These are phyloP conservation scores for Cladosporium colombiae DNA, from an alignment of 2,329 filamentous ascomycete species.

Conservation along the genomic window DNA sequence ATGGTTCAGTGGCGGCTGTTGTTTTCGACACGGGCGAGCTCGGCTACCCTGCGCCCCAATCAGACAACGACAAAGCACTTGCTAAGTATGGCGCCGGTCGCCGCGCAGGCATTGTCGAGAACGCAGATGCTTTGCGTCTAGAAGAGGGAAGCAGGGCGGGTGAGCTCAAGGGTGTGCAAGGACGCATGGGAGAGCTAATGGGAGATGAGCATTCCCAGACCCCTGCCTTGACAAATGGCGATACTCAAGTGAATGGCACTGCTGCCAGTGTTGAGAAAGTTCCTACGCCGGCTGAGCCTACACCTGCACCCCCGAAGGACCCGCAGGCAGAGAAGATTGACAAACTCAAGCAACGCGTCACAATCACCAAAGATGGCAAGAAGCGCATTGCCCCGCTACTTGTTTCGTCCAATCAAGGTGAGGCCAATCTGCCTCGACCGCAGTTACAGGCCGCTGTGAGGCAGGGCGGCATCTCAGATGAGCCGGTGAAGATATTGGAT, in stretches of 20 bases:
- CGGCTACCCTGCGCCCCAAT: conserved; percentile 79
- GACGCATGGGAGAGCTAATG: conserved; percentile 98
- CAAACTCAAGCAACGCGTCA: conserved; percentile 84
- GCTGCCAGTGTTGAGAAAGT: conserved; percentile 31
- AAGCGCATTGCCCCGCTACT: conserved; percentile 91
- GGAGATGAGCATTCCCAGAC: conserved; percentile 68
- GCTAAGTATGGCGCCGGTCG: conserved; percentile 89
- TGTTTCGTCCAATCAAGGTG: conserved; percentile 82
- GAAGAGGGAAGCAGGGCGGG: conserved; percentile 87
- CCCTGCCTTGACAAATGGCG: conserved; percentile 44
- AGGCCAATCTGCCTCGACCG: conserved; percentile 85
- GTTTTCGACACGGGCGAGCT: conserved; percentile 85
- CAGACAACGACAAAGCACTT: conserved; percentile 89
- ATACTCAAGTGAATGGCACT: conserved; percentile 48
- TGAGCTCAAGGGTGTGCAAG: conserved; percentile 86
- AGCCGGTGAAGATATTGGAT: conserved; percentile 68
- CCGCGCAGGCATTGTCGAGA: conserved; percentile 89
- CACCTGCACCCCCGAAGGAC: conserved; percentile 49
- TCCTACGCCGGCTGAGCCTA: conserved; percentile 49
- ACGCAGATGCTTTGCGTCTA: conserved; percentile 80
- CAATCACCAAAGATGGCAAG: conserved; percentile 93
- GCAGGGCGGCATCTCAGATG: conserved; percentile 48
- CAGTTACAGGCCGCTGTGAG: conserved; percentile 78
- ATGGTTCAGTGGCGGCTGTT: conserved; percentile 81
- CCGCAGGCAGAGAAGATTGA: conserved; percentile 62